Percentiles rank a stretch among this genome's conserved stretches.
phyloP scores from a whole-genome alignment of 164 flowering plant genomes.

The grape (Vitis vinifera) region ASM3070453v1 NC_081822.1:28450001-28450500 shows the following conservation, averaged over 20 bases:
- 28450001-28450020: conserved; percentile 98
- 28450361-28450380: neutral
- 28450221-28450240: conserved; percentile 66
- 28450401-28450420: conserved; percentile 84
- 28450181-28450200: conserved; percentile 95
- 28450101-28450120: conserved; percentile 78
- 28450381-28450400: conserved; percentile 14
- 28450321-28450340: conserved; percentile 73
- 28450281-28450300: conserved; percentile 84
- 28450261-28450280: conserved; percentile 82
- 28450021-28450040: conserved; percentile 97
- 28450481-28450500: conserved; percentile 20
- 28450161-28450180: conserved; percentile 89
- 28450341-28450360: neutral
- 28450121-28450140: conserved; percentile 93
- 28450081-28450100: conserved; percentile 98
- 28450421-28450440: conserved; percentile 94
- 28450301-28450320: conserved; percentile 96
- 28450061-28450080: conserved; percentile 96
- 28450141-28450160: conserved; percentile 81
- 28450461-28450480: conserved; percentile 88
- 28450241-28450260: conserved; percentile 53
- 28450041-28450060: conserved; percentile 89
- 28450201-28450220: conserved; percentile 75
- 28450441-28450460: conserved; percentile 93